Evolutionary conservation across 208 protist genomes (phyloP).

Genomic region (Acanthamoeba quina): DNA sequence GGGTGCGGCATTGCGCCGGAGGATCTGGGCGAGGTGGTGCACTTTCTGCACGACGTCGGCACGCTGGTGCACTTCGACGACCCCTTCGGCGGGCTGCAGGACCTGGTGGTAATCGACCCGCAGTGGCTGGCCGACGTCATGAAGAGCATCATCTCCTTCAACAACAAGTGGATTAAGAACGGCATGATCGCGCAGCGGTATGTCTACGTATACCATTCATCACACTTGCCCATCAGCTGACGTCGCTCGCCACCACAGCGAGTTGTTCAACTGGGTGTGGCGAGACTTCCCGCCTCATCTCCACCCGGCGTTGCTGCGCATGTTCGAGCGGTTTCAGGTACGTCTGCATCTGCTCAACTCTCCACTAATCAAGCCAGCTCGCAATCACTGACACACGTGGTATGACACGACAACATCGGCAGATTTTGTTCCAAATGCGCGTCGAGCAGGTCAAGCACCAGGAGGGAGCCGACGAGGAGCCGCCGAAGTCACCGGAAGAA

Average conservation of each 20-base stretch:
- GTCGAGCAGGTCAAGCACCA: not conserved
- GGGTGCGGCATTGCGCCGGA: not conserved
- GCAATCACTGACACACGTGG: not conserved
- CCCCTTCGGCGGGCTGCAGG: conserved; percentile 35
- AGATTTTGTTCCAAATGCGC: conserved; percentile 35
- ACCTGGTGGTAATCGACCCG: conserved; percentile 60
- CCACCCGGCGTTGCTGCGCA: conserved; percentile 30
- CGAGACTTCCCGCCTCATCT: conserved; percentile 55
- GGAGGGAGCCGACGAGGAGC: not conserved
- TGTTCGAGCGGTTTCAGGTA: conserved; percentile 63
- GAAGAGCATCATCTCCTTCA: conserved; percentile 62
- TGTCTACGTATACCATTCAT: not conserved
- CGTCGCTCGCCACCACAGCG: not conserved
- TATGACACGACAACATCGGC: not conserved
- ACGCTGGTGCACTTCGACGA: conserved; percentile 52
- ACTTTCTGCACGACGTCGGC: conserved; percentile 34
- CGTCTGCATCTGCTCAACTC: too few relatives aligned
- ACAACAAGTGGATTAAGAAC: conserved; percentile 69
- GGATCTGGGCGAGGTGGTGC: not conserved
- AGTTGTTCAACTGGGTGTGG: conserved; percentile 62
- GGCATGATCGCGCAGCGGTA: conserved; percentile 13
- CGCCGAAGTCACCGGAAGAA: not conserved
- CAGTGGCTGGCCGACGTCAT: conserved; percentile 68
- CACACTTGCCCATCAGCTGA: not conserved
- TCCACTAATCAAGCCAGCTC: too few relatives aligned